phyloP scores from a whole-genome alignment of 2,329 filamentous ascomycete species.

The Penicillium freii region DNA sequence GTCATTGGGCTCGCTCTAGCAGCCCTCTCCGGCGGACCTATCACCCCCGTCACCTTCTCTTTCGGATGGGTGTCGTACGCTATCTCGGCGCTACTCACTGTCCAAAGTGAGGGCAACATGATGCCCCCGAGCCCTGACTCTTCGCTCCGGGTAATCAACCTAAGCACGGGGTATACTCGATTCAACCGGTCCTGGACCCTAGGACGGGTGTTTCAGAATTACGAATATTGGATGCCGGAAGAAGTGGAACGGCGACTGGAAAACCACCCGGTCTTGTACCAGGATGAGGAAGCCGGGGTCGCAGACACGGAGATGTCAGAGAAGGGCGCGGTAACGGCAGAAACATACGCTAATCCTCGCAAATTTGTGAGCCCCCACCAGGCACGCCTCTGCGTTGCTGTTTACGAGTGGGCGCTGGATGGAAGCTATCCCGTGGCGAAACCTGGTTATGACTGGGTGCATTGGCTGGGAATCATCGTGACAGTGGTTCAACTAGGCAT shows the following conservation, averaged over 20 bases:
- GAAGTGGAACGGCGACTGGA: slow-evolving; percentile 4
- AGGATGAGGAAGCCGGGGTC: neutral
- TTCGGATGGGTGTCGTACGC: slow-evolving; percentile 45
- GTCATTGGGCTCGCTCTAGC: slow-evolving; percentile 37
- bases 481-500: slow-evolving; percentile 32
- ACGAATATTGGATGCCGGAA: slow-evolving; percentile 31
- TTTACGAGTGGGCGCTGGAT: slow-evolving; percentile 17
- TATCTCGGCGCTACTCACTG: slow-evolving; percentile 29
- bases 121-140: slow-evolving; percentile 37
- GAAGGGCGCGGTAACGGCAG: neutral
- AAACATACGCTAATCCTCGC: neutral
- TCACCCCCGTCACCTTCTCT: slow-evolving; percentile 39
- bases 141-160: slow-evolving; percentile 36
- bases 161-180: slow-evolving; percentile 36
- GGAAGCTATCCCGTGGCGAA: neutral
- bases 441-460: slow-evolving; percentile 6
- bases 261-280: neutral
- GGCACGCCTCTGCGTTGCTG: slow-evolving; percentile 7
- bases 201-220: slow-evolving; percentile 45
- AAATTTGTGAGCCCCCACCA: neutral
- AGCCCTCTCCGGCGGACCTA: slow-evolving; percentile 26
- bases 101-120: slow-evolving; percentile 34
- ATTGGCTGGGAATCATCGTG: slow-evolving; percentile 25
- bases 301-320: slow-evolving; percentile 11
- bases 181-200: slow-evolving; percentile 46